Evolutionary conservation across 305 asterid genomes (phyloP).

Genomic region (Rubia balearica): DNA sequence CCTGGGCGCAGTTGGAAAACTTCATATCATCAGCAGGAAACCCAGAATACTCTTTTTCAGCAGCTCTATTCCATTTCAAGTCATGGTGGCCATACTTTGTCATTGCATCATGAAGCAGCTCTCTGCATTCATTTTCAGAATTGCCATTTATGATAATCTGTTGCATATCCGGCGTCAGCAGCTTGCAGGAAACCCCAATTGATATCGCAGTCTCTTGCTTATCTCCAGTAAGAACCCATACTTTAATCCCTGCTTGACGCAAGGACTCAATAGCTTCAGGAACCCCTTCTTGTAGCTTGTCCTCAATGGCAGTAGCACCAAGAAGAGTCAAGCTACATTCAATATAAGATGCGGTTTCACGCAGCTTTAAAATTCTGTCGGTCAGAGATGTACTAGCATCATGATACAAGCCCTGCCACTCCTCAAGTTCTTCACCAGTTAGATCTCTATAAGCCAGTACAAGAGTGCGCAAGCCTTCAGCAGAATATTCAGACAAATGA

Average conservation of each 20-base stretch:
- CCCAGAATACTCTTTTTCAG: conserved; percentile 45
- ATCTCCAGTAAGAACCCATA: conserved; percentile 99
- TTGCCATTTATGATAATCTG: conserved; percentile 80
- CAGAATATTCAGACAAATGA: conserved; percentile 73
- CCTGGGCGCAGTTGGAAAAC: conserved; percentile 32
- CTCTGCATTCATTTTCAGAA: conserved; percentile 86
- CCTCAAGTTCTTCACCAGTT: conserved; percentile 53
- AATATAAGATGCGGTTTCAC: conserved; percentile 75
- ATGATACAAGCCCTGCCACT: conserved; percentile 87
- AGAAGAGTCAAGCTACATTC: conserved; percentile 80
- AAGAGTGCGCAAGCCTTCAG: conserved; percentile 91
- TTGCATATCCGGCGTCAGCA: conserved; percentile 79
- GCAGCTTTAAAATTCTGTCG: conserved; percentile 70
- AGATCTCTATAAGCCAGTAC: conserved; percentile 81
- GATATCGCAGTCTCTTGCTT: conserved; percentile 99
- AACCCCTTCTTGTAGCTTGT: conserved; percentile 92
- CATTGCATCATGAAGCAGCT: conserved; percentile 70
- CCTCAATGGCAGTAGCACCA: conserved; percentile 97
- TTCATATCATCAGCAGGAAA: conserved; percentile 37
- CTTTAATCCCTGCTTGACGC: conserved; percentile 93
- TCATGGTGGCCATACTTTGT: conserved; percentile 40
- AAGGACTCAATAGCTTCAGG: conserved; percentile 95
- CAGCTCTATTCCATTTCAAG: conserved; percentile 29
- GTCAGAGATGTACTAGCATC: conserved; percentile 93
- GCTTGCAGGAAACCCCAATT: conserved; percentile 91